These are phyloP conservation scores for Rosa chinensis DNA, from an alignment of 306 rosid species.

Conservation along the genomic window DNA sequence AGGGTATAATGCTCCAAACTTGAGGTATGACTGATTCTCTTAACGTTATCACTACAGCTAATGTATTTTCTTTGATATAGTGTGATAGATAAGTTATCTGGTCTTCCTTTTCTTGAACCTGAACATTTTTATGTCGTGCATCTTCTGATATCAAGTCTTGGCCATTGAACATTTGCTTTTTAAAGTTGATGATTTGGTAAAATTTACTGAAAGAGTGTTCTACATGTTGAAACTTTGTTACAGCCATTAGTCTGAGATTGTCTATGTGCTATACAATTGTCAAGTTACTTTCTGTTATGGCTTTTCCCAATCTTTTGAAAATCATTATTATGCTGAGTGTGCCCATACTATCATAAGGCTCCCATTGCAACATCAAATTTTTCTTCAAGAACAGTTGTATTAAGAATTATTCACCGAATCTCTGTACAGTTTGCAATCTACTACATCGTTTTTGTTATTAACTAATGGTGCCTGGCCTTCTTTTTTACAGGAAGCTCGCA, in stretches of 20 bases:
- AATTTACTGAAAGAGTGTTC: no score
- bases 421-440: neutral
- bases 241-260: neutral
- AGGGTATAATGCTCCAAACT: conserved; percentile 63
- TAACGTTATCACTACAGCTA: neutral
- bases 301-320: neutral
- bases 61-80: neutral
- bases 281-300: neutral
- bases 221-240: neutral
- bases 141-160: neutral
- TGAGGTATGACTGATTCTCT: conserved; percentile 41
- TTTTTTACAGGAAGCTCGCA: conserved; percentile 35
- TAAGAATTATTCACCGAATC: neutral
- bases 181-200: no score
- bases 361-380: neutral
- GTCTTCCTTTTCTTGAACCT: neutral
- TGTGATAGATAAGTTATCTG: neutral
- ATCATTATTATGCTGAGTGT: neutral
- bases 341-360: neutral
- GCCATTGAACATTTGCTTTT: no score
- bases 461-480: no score
- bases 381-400: neutral
- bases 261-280: neutral
- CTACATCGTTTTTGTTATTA: neutral
- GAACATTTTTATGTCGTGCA: neutral